A percentile compares a stretch with the other conserved stretches of the same genome.
phyloP scores from a whole-genome alignment of 306 rosid genomes.

The Trifolium subterraneum region DNA sequence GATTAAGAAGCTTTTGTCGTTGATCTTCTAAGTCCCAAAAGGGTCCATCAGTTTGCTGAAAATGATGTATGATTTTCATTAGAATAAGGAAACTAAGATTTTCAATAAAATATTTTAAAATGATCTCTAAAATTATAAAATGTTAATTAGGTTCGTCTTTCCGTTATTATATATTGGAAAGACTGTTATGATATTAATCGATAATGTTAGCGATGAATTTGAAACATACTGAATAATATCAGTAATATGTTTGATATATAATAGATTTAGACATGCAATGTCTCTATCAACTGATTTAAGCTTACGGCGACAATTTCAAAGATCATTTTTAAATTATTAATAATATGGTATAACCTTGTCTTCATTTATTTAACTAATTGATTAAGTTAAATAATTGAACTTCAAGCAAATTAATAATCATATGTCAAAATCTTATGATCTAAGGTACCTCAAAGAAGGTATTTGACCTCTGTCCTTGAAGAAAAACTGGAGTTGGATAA shows the following conservation, averaged over 20 bases:
- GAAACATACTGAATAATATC: too few species aligned
- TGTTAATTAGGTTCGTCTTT: not conserved
- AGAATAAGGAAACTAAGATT: conserved; percentile 18
- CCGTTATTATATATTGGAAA: too few species aligned
- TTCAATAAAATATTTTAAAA: conserved; percentile 30
- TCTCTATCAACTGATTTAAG: too few species aligned
- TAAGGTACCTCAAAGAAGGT: conserved; percentile 55
- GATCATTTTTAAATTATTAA: too few species aligned
- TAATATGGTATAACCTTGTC: too few species aligned
- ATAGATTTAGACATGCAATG: too few species aligned
- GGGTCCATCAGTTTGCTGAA: conserved; percentile 67
- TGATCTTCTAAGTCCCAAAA: conserved; percentile 84
- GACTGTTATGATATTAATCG: not conserved
- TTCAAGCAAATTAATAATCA: not conserved
- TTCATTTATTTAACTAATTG: not conserved
- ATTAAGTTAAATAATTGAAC: not conserved
- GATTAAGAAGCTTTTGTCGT: conserved; percentile 68
- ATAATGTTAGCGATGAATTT: too few species aligned
- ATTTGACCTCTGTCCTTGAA: conserved; percentile 58
- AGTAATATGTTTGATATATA: too few species aligned
- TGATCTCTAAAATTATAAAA: not conserved
- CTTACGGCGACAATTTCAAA: too few species aligned
- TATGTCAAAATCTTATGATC: not conserved
- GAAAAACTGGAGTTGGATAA: conserved; percentile 51
- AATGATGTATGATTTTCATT: conserved; percentile 45